Conservation (phyloP, 2,329 filamentous ascomycete species). For the Colletotrichum costaricense region DNA sequence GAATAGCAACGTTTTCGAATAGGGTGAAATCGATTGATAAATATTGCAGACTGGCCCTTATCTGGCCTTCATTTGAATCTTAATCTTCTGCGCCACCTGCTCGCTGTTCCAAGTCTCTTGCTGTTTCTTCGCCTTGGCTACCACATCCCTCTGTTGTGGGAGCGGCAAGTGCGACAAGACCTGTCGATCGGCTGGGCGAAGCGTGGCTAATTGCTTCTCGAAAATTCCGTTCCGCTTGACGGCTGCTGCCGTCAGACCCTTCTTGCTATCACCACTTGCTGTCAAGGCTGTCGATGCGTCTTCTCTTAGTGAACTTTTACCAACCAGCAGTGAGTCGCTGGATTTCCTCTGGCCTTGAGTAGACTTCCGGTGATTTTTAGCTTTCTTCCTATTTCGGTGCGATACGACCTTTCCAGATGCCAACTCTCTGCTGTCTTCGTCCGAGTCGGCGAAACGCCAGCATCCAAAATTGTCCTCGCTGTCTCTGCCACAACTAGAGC, state of each 20-base stretch:
- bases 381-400: slow-evolving; percentile 35
- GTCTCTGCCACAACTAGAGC: slow-evolving; percentile 35
- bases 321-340: neutral
- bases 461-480: neutral
- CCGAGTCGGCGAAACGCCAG: slow-evolving; percentile 10
- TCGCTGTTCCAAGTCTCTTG: slow-evolving; percentile 39
- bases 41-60: slow-evolving; percentile 24
- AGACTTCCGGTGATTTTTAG: neutral
- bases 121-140: slow-evolving; percentile 44
- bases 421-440: slow-evolving; percentile 45
- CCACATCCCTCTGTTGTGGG: slow-evolving; percentile 42
- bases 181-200: slow-evolving; percentile 41
- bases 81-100: slow-evolving; percentile 35
- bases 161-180: slow-evolving; percentile 42
- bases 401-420: slow-evolving; percentile 49
- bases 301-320: too few species aligned
- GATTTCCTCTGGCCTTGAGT: too few species aligned
- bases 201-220: slow-evolving; percentile 39
- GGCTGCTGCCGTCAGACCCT: slow-evolving; percentile 2
- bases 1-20: neutral
- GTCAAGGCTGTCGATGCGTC: neutral
- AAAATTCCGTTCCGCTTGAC: slow-evolving; percentile 25
- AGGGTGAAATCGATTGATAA: too few species aligned
- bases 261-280: neutral
- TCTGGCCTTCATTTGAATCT: slow-evolving; percentile 38